Conservation (phyloP, 306 rosid genomes). For the Crataegus laevigata region DNA sequence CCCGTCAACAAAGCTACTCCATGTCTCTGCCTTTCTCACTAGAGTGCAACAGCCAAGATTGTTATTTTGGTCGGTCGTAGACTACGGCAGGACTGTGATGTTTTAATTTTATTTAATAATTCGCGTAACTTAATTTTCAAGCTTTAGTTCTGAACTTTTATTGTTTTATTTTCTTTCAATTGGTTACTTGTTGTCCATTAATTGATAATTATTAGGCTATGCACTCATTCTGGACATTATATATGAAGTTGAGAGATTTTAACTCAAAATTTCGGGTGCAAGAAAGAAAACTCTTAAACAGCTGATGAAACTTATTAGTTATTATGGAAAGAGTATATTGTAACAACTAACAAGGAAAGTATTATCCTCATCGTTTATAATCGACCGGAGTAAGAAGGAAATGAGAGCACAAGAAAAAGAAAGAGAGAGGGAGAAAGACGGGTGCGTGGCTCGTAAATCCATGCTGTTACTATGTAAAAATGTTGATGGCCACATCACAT, state of each 20-base stretch:
- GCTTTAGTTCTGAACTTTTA: background rate
- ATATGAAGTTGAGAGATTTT: too few relatives aligned
- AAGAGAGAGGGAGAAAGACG: background rate
- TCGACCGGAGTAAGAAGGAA: background rate
- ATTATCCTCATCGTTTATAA: background rate
- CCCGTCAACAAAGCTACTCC: slow-evolving; percentile 34
- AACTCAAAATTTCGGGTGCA: too few relatives aligned
- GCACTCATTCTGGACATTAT: background rate
- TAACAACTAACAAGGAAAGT: background rate
- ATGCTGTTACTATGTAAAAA: slow-evolving; percentile 18
- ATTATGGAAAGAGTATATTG: background rate
- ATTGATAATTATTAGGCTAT: background rate
- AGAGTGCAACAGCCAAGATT: slow-evolving; percentile 11
- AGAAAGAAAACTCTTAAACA: background rate
- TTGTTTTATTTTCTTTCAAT: background rate
- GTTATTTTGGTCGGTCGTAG: slow-evolving; percentile 34
- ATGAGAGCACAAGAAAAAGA: background rate
- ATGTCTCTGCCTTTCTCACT: slow-evolving; percentile 11
- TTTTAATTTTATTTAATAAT: background rate
- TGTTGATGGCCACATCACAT: slow-evolving; percentile 41
- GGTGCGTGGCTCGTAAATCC: slow-evolving; percentile 38
- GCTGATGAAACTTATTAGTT: background rate
- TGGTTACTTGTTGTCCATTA: background rate
- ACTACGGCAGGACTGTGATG: slow-evolving; percentile 19
- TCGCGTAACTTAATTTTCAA: background rate